Conservation (phyloP, 495 filamentous ascomycete species). For the Xylaria longipes region DNA sequence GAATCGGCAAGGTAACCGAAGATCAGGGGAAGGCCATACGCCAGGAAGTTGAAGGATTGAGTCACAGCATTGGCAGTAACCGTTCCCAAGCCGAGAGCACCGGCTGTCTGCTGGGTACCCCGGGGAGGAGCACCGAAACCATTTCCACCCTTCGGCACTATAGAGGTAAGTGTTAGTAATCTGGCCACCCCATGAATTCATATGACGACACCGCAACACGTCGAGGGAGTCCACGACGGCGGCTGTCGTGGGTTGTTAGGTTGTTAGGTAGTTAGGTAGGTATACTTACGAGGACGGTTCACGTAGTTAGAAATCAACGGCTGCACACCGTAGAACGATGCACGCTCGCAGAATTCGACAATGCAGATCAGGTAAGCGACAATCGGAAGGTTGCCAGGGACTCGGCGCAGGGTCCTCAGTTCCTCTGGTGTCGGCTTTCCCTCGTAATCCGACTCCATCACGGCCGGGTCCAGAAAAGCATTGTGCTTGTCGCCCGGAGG, state of each 20-base stretch:
- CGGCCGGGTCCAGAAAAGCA: constrained; percentile 38
- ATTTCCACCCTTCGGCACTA: constrained; percentile 62
- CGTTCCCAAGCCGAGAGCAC: constrained; percentile 66
- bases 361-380: constrained; percentile 63
- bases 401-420: constrained; percentile 58
- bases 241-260: background rate
- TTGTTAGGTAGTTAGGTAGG: no score
- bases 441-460: constrained; percentile 51
- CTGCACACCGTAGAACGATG: constrained; percentile 64
- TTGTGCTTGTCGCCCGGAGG: constrained; percentile 35
- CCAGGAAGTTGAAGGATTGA: constrained; percentile 66
- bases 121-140: constrained; percentile 64
- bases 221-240: no score
- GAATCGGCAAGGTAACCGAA: constrained; percentile 65
- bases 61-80: constrained; percentile 65
- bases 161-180: background rate
- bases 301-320: constrained; percentile 66
- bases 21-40: constrained; percentile 64
- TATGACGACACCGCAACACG: background rate
- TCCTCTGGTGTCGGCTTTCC: constrained; percentile 66
- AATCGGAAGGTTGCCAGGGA: constrained; percentile 59
- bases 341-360: constrained; percentile 67
- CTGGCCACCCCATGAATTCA: background rate
- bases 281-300: constrained; percentile 52
- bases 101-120: constrained; percentile 61